A percentile compares a stretch with the other conserved stretches of the same genome.
These are phyloP conservation scores for Ascosphaera aggregata DNA, from an alignment of 2,329 filamentous ascomycete species.

Conservation along the genomic window DNA sequence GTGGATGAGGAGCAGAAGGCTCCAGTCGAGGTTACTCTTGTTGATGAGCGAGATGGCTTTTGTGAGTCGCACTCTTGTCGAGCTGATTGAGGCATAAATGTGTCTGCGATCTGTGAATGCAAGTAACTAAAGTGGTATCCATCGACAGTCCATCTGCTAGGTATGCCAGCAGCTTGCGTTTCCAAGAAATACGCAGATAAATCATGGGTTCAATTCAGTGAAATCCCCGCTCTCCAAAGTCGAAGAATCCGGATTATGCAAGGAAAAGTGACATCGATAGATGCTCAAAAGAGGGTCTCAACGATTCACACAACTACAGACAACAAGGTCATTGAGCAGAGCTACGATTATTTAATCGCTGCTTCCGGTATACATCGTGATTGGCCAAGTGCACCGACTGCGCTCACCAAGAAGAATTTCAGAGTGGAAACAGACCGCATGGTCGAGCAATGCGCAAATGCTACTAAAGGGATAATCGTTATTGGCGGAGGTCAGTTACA, in stretches of 20 bases:
- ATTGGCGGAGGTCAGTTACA: slow-evolving; percentile 39
- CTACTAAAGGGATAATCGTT: slow-evolving; percentile 37
- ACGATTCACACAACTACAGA: slow-evolving; percentile 28
- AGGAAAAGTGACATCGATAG: slow-evolving; percentile 37
- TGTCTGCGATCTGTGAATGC: neutral
- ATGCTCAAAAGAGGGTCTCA: slow-evolving; percentile 35
- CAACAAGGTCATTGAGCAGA: slow-evolving; percentile 15
- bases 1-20: slow-evolving; percentile 17
- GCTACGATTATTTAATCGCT: slow-evolving; percentile 55
- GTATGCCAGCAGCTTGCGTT: slow-evolving; percentile 47
- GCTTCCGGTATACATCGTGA: slow-evolving; percentile 45
- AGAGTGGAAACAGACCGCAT: slow-evolving; percentile 37
- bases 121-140: slow-evolving; percentile 1
- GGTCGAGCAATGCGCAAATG: slow-evolving; percentile 29
- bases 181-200: slow-evolving; percentile 38
- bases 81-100: neutral
- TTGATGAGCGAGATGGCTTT: slow-evolving; percentile 53
- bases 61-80: slow-evolving; percentile 27
- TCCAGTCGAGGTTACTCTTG: slow-evolving; percentile 41
- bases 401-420: slow-evolving; percentile 36
- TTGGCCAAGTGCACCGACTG: slow-evolving; percentile 52
- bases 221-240: slow-evolving; percentile 41
- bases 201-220: slow-evolving; percentile 45
- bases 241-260: slow-evolving; percentile 41
- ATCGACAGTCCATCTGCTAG: slow-evolving; percentile 45